A percentile compares a stretch with the other conserved stretches of the same genome.
phyloP scores from a whole-genome alignment of 177 flowering plant species.

The Tripterygium wilfordii region DNA sequence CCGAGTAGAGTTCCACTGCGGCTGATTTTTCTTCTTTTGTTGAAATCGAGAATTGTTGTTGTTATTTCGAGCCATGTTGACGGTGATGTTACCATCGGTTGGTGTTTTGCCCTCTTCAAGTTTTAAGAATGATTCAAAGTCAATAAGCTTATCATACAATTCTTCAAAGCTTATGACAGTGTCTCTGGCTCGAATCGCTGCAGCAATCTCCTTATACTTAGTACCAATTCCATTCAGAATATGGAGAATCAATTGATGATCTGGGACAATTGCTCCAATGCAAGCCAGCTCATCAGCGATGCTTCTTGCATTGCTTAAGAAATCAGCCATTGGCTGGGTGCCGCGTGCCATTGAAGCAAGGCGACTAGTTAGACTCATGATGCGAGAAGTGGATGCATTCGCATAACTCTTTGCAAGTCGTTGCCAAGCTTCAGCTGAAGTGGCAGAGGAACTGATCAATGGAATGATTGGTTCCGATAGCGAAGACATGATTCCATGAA shows the following conservation, averaged over 20 bases:
- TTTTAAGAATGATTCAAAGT: neutral
- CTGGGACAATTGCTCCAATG: slow-evolving; percentile 13
- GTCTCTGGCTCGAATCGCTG: slow-evolving; percentile 10
- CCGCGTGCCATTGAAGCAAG: too few species aligned
- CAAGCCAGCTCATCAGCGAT: slow-evolving; percentile 12
- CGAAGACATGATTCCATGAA: neutral
- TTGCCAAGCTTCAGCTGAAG: slow-evolving; percentile 12
- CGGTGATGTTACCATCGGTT: too few species aligned
- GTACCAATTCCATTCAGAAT: slow-evolving; percentile 14
- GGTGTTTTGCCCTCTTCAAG: too few species aligned
- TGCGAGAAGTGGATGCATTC: too few species aligned
- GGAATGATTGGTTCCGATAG: neutral
- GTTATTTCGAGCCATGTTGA: neutral
- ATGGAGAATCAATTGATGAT: neutral
- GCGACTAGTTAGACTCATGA: too few species aligned
- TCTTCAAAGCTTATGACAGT: slow-evolving; percentile 10
- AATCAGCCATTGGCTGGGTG: too few species aligned
- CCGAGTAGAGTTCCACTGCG: neutral
- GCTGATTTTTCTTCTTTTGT: too few species aligned
- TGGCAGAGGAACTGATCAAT: neutral
- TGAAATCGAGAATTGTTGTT: neutral
- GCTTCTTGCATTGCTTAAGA: slow-evolving; percentile 6
- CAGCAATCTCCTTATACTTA: slow-evolving; percentile 11
- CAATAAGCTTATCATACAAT: slow-evolving; percentile 10
- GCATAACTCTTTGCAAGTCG: too few species aligned